Conservation (phyloP, 2,329 filamentous ascomycete species). For the Curvularia hawaiiensis region DNA sequence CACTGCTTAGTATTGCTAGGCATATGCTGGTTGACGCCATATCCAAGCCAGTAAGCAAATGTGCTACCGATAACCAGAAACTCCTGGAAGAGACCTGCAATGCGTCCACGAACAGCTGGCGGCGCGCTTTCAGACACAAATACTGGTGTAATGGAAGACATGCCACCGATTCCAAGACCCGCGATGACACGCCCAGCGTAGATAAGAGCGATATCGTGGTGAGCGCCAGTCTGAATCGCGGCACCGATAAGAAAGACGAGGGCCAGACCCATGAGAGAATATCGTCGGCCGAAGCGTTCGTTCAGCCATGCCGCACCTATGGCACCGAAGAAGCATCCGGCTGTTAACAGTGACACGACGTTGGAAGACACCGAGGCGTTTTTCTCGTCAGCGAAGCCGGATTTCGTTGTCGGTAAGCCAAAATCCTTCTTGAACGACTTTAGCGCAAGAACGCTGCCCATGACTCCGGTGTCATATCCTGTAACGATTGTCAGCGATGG, state of each 20-base stretch:
- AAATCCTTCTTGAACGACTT: constrained; percentile 15
- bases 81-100: constrained; percentile 57
- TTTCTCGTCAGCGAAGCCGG: constrained; percentile 12
- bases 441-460: constrained; percentile 16
- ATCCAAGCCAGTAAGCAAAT: constrained; percentile 48
- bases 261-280: constrained; percentile 12
- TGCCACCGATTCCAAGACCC: constrained; percentile 59
- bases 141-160: constrained; percentile 61
- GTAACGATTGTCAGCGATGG: not conserved
- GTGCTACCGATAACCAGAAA: constrained; percentile 55
- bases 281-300: constrained; percentile 13
- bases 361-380: constrained; percentile 13
- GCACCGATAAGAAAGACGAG: constrained; percentile 13
- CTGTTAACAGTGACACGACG: constrained; percentile 13
- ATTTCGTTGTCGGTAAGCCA: constrained; percentile 12
- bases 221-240: constrained; percentile 13
- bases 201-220: constrained; percentile 14
- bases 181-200: constrained; percentile 53
- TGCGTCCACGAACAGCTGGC: constrained; percentile 62
- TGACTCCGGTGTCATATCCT: constrained; percentile 17
- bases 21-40: constrained; percentile 52
- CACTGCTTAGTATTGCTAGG: constrained; percentile 51
- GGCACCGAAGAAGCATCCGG: constrained; percentile 16
- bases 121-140: constrained; percentile 54
- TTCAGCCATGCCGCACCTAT: constrained; percentile 15